phyloP scores from a whole-genome alignment of 139 green algal species.

The Astrephomene gubernaculifera region DNA sequence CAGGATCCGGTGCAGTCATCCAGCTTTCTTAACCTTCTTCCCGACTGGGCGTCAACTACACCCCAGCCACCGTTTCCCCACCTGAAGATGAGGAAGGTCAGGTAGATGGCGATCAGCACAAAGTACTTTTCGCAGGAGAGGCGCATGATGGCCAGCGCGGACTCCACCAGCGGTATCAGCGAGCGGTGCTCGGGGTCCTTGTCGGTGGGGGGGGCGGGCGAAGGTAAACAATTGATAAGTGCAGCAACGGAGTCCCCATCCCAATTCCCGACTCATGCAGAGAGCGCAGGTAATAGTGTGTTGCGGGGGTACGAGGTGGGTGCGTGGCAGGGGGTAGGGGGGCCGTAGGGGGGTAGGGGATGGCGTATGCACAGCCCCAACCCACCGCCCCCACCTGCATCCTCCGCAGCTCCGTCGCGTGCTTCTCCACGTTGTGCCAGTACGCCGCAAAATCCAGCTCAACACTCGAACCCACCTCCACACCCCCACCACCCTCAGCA shows the following conservation, averaged over 20 bases:
- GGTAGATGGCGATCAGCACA: conserved; percentile 76
- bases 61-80: too few relatives aligned
- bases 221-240: too few relatives aligned
- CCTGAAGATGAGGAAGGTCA: conserved; percentile 78
- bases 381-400: conserved; percentile 52
- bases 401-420: conserved; percentile 56
- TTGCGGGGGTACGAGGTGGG: neutral
- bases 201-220: neutral
- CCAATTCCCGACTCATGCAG: too few relatives aligned
- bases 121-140: conserved; percentile 89
- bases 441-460: neutral
- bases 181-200: conserved; percentile 70
- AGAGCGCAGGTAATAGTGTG: too few relatives aligned
- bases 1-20: too few relatives aligned
- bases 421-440: conserved; percentile 51
- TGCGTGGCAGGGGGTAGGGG: neutral
- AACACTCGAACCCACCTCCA: too few relatives aligned
- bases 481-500: neutral
- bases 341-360: neutral
- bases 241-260: too few relatives aligned
- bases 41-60: too few relatives aligned
- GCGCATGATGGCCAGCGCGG: conserved; percentile 85
- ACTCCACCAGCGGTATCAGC: conserved; percentile 81
- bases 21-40: too few relatives aligned
- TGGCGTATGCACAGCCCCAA: neutral